Evolutionary conservation across 2,329 filamentous ascomycete species (phyloP).

Genomic region (Escovopsis weberi): DNA sequence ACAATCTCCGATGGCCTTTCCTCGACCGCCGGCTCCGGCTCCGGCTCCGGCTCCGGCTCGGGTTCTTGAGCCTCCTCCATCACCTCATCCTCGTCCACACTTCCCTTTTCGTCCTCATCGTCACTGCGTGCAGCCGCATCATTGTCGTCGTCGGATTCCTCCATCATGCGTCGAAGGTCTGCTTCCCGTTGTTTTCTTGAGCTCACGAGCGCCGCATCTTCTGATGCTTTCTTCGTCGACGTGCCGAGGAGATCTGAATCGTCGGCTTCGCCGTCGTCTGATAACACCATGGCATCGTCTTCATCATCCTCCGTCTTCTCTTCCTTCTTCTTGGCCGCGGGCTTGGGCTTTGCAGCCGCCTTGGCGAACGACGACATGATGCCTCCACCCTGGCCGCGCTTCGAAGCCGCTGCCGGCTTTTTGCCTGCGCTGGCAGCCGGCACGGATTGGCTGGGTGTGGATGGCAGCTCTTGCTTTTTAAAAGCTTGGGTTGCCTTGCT

Average conservation of each 20-base stretch:
- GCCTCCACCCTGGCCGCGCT: slow-evolving; percentile 44
- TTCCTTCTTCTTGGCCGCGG: slow-evolving; percentile 16
- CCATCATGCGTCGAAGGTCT: slow-evolving; percentile 30
- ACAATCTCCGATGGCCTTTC: slow-evolving; percentile 36
- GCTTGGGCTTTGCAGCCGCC: slow-evolving; percentile 33
- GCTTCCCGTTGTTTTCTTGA: slow-evolving; percentile 24
- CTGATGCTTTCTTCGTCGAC: slow-evolving; percentile 11
- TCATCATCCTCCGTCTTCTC: too few relatives aligned
- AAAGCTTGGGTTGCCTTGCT: slow-evolving; percentile 5
- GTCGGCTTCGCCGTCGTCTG: slow-evolving; percentile 27
- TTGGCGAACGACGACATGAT: slow-evolving; percentile 75
- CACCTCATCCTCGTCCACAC: slow-evolving; percentile 23
- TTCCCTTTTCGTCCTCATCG: slow-evolving; percentile 21
- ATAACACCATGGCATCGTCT: slow-evolving; percentile 17
- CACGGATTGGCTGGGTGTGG: slow-evolving; percentile 11
- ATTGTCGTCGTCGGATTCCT: slow-evolving; percentile 35
- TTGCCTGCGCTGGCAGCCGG: slow-evolving; percentile 14
- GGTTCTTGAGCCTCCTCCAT: slow-evolving; percentile 26
- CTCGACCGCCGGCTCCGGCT: slow-evolving; percentile 18
- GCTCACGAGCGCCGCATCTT: slow-evolving; percentile 13
- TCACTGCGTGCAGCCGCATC: slow-evolving; percentile 45
- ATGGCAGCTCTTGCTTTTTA: slow-evolving; percentile 19
- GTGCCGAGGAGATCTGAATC: slow-evolving; percentile 18
- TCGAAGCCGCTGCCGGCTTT: slow-evolving; percentile 26
- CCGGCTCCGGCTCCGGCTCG: slow-evolving; percentile 21